A percentile compares a stretch with the other conserved stretches of the same genome.
These are phyloP conservation scores for Trichoderma orchidacearum DNA, from an alignment of 495 filamentous ascomycete species.

Conservation along the genomic window DNA sequence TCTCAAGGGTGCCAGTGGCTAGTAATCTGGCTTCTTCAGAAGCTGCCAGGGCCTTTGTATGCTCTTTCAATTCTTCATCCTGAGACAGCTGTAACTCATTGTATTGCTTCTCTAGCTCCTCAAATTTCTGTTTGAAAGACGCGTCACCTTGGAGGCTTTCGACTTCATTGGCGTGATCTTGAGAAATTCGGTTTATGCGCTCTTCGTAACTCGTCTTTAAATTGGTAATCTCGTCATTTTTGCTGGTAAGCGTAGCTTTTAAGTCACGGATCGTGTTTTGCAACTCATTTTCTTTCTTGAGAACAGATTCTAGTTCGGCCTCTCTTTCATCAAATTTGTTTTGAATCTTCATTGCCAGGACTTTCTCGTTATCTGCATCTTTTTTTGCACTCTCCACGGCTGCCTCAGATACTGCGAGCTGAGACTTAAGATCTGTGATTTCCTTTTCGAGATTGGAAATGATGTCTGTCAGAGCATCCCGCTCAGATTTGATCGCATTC, in stretches of 20 bases:
- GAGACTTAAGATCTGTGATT: not conserved
- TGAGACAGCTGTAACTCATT: conserved; percentile 26
- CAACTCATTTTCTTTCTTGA: not conserved
- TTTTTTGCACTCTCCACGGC: not conserved
- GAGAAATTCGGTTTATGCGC: conserved; percentile 33
- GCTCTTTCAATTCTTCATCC: conserved; percentile 18
- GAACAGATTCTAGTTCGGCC: not conserved
- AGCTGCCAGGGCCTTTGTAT: conserved; percentile 23
- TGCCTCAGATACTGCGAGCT: not conserved
- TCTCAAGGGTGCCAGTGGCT: conserved; percentile 21
- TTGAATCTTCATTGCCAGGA: not conserved
- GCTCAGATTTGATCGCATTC: not conserved
- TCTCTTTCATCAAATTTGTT: not conserved
- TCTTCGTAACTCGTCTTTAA: conserved; percentile 36
- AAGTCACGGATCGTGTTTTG: not conserved
- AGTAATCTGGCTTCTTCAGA: conserved; percentile 19
- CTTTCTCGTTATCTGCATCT: not conserved
- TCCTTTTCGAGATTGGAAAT: not conserved
- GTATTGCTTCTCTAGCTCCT: conserved; percentile 33
- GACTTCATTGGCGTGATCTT: conserved; percentile 42
- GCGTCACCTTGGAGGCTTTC: conserved; percentile 41
- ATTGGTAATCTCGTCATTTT: conserved; percentile 11
- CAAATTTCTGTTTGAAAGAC: conserved; percentile 38
- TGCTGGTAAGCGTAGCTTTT: not conserved
- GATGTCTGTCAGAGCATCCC: not conserved